phyloP scores from a whole-genome alignment of 495 filamentous ascomycete species.

The Neurospora sp. region DNA sequence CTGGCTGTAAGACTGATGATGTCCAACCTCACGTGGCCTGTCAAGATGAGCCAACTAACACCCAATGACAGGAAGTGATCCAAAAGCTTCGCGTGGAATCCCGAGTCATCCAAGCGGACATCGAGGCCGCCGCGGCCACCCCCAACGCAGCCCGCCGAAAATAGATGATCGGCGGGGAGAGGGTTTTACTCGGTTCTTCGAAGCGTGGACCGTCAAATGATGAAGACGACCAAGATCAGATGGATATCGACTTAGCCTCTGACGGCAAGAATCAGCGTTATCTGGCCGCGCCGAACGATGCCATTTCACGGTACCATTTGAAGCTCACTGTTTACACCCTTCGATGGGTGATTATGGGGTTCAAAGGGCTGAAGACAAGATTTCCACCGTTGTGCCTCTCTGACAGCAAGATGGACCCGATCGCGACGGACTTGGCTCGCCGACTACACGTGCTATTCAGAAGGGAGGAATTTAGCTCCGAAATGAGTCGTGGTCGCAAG shows the following conservation, averaged over 20 bases:
- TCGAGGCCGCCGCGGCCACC: not conserved
- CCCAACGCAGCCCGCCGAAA: not conserved
- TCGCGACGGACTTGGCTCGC: not conserved
- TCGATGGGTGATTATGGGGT: not conserved
- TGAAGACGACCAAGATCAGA: not conserved
- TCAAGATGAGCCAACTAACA: not conserved
- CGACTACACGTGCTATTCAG: not conserved
- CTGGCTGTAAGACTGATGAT: constrained; percentile 58
- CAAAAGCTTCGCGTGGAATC: not conserved
- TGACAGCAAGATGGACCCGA: not conserved
- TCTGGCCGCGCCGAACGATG: not conserved
- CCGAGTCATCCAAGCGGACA: not conserved
- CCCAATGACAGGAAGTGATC: not conserved
- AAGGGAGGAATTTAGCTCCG: not conserved
- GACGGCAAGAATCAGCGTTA: not conserved
- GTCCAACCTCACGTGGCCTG: not conserved
- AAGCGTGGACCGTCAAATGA: not conserved
- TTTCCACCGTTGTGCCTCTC: not conserved
- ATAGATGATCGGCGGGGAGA: not conserved
- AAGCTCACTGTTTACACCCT: not conserved
- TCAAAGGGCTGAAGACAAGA: not conserved
- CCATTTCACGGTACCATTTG: not conserved
- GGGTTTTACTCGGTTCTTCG: not conserved
- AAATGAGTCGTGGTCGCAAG: not conserved
- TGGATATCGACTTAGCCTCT: not conserved